Percentiles rank a stretch among this genome's conserved stretches.
phyloP scores from a whole-genome alignment of 2,329 filamentous ascomycete genomes.

The Scleromitrula shiraiana region DNA sequence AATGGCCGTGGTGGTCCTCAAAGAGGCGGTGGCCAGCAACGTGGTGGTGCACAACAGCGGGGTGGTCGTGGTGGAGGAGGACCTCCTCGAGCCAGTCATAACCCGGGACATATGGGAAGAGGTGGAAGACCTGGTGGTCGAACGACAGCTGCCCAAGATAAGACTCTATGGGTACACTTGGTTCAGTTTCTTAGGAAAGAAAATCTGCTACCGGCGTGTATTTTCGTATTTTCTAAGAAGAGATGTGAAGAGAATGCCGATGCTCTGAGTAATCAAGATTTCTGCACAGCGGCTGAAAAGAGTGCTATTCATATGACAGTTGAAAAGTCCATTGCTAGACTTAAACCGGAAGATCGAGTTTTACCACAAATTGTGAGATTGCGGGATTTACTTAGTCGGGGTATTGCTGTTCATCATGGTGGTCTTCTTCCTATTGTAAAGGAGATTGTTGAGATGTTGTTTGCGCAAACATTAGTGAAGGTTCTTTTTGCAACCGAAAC shows the following conservation, averaged over 20 bases:
- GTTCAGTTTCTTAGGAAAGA: conserved; percentile 86
- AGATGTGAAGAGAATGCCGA: conserved; percentile 96
- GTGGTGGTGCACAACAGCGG: conserved; percentile 42
- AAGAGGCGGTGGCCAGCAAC: conserved; percentile 38
- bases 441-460: conserved; percentile 93
- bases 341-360: conserved; percentile 81
- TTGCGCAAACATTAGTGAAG: conserved; percentile 91
- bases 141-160: conserved; percentile 86
- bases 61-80: conserved; percentile 43
- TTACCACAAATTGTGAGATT: conserved; percentile 90
- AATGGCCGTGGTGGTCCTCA: conserved; percentile 44
- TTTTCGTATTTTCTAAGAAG: conserved; percentile 98
- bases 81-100: conserved; percentile 42
- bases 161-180: conserved; percentile 92
- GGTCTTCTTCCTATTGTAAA: conserved; percentile 94
- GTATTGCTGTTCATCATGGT: conserved; percentile 93
- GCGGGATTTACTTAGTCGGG: conserved; percentile 74
- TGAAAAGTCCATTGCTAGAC: conserved; percentile 82
- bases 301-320: conserved; percentile 97
- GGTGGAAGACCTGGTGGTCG: conserved; percentile 78
- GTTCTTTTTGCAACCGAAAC: conserved; percentile 97
- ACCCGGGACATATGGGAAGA: conserved; percentile 79
- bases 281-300: conserved; percentile 87
- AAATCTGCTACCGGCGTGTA: conserved; percentile 81
- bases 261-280: conserved; percentile 89